phyloP scores from a whole-genome alignment of 108 stramenopile species.

The Phaeodactylum tricornutum region DNA sequence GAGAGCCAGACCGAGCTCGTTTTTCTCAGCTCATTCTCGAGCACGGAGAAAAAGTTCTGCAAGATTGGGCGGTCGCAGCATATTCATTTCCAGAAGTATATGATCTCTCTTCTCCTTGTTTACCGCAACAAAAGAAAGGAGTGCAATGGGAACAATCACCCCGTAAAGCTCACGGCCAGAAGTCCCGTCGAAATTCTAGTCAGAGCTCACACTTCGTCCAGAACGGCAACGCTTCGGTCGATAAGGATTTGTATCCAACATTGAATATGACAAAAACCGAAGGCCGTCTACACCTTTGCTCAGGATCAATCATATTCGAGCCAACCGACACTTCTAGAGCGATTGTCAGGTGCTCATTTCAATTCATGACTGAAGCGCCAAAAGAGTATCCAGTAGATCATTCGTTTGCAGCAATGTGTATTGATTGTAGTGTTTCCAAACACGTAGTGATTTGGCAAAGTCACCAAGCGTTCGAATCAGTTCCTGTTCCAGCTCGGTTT shows the following conservation, averaged over 20 bases:
- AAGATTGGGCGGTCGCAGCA: slow-evolving; percentile 80
- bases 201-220: not conserved
- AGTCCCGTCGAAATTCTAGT: not conserved
- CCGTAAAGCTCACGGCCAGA: not conserved
- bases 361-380: slow-evolving; percentile 41
- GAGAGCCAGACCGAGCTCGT: too few species aligned
- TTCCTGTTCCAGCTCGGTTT: too few species aligned
- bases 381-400: too few species aligned
- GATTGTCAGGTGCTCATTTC: slow-evolving; percentile 62
- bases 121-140: too few species aligned
- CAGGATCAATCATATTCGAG: slow-evolving; percentile 68
- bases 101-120: too few species aligned
- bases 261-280: slow-evolving; percentile 50
- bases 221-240: not conserved
- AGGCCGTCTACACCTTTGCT: slow-evolving; percentile 67
- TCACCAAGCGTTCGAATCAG: too few species aligned
- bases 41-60: slow-evolving; percentile 66
- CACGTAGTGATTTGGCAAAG: too few species aligned
- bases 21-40: slow-evolving; percentile 68
- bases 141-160: slow-evolving; percentile 3
- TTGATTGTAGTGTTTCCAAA: too few species aligned
- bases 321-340: slow-evolving; percentile 50
- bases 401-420: too few species aligned
- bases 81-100: slow-evolving; percentile 22
- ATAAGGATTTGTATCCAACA: slow-evolving; percentile 30